Evolutionary conservation across 2,329 filamentous ascomycete species (phyloP), one percentile per base, ranked within the genome.

Genomic region (Cyphellophora europaea): DNA sequence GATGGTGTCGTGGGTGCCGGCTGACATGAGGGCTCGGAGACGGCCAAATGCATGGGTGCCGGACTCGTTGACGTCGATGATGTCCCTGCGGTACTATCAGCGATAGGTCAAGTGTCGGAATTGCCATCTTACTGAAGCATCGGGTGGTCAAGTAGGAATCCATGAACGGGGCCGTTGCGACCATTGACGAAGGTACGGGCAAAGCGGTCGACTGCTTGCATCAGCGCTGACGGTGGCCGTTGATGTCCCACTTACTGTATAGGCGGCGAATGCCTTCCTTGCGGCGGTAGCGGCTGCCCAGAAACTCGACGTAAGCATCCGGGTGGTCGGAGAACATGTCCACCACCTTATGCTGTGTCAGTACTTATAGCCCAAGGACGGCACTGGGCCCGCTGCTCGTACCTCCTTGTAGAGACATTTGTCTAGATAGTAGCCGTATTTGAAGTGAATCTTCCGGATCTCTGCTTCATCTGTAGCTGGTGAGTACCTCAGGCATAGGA

Each of bases 361-460:
- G 17, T 23, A 5, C 11, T 6, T 19, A 10, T 2, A 21, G 19
- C 25, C 5, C 19, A 18, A 19, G 12, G 12, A 13, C 10, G n/a
- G 8, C 16, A 8, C 18, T 18, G 4, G 17, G 41, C 30, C 41
- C 33, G 19, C 31, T 14, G 16, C 21, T 30, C 43, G 30, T 35
- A 65, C 68, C 56, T 74, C 67, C 42, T 71, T 63, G 53, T 73
- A 74, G 2, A 74, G 57, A 40, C 70, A 74, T 44, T 74, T 74
- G 55, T 74, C 71, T 16, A 74, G 58, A 49, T 74, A 74, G 51
- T 74, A 74, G 16, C 70, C 71, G 51, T 74, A 74, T 41, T 69
- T 72, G 58, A 68, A 70, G 48, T 74, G 70, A 3, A 67, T 60
- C 49, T 72, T 72, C 37, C 67, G 65, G 30, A 73, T 62, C 43